A percentile compares a stretch with the other conserved stretches of the same genome.
phyloP scores from a whole-genome alignment of 805 yeast genomes.

The Starmerella apis region DNA sequence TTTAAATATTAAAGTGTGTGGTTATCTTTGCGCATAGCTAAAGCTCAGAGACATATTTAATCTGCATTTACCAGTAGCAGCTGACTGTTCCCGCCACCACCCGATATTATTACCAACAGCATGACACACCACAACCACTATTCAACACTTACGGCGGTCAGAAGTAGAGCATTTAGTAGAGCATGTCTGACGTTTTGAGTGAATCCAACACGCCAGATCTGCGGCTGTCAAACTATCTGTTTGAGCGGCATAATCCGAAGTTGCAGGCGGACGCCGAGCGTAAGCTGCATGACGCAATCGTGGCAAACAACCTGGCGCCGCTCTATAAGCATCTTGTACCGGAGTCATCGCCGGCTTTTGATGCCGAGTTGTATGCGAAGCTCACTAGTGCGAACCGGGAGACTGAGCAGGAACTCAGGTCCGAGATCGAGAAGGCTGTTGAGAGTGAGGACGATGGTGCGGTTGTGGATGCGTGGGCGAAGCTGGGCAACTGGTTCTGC shows the following conservation, averaged over 20 bases:
- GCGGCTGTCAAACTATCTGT: slow-evolving; percentile 69
- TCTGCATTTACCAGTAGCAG: neutral
- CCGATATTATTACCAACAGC: no score
- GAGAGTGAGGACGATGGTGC: slow-evolving; percentile 84
- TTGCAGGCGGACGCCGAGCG: slow-evolving; percentile 38
- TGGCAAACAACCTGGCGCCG: slow-evolving; percentile 62
- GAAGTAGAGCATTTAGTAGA: neutral
- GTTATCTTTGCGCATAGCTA: no score
- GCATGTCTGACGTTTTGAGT: neutral
- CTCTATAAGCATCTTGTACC: slow-evolving; percentile 61
- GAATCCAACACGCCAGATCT: slow-evolving; percentile 49
- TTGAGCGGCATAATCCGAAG: slow-evolving; percentile 42
- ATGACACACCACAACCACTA: no score
- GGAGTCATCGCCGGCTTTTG: slow-evolving; percentile 42
- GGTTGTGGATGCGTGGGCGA: slow-evolving; percentile 60
- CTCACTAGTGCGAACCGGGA: slow-evolving; percentile 46
- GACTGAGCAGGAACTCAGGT: slow-evolving; percentile 41
- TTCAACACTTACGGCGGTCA: no score
- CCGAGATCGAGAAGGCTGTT: slow-evolving; percentile 43
- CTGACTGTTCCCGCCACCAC: neutral
- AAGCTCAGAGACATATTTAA: no score
- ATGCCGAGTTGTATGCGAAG: slow-evolving; percentile 45
- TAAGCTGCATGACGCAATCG: slow-evolving; percentile 46
- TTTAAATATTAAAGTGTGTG: no score
- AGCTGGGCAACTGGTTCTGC: slow-evolving; percentile 81